Evolutionary conservation across 2,329 filamentous ascomycete genomes (phyloP), one percentile per base, ranked within the genome.

Genomic region (Corynespora cassiicola): DNA sequence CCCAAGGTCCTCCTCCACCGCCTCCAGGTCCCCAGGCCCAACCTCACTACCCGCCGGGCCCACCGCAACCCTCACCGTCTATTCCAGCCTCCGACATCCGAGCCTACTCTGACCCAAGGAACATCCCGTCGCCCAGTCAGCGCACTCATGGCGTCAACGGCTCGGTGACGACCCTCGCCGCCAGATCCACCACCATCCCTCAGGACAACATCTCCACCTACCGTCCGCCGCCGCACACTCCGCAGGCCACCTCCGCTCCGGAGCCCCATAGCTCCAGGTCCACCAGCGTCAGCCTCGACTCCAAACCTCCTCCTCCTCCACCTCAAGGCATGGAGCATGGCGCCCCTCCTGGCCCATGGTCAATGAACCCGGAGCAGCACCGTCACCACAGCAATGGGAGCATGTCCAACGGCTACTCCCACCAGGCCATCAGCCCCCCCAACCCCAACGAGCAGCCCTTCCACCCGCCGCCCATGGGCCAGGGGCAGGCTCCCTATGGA

Each of bases 311-410:
- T 42, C 42, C 54, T 23, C 54, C 47, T 38, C 51, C 42, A 43
- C 42, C 54, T 23, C 40, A 42, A 34, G 50, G 41, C 40, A 69
- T 69, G 66, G 65, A 68, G 51, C 58, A 63, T 61, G 61, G 62
- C 36, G 51, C 52, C 26, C 63, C 58, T 31, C 59, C 60, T 31
- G 54, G 48, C 42, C 51, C 53, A 36, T 66, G 65, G 63, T 52
- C 61, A 27, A 44, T 55, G 35, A 60, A 53, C 33, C 54, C 52
- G 32, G 66, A 68, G 31, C 63, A 64, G 29, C 63, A 56, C 36
- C 54, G 56, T 27, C 63, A 56, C 36, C 54, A 57, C 27, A 66
- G 64, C 32, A n/a, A n/a, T n/a, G 61, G 60, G 30, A 53, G 48
- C 39, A 47, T 61, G 22, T 36, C 58, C 16, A 65, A 67, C 37